Evolutionary conservation across 1,284 basidiomycete genomes (phyloP).

Genomic region (Moniliella sp.): DNA sequence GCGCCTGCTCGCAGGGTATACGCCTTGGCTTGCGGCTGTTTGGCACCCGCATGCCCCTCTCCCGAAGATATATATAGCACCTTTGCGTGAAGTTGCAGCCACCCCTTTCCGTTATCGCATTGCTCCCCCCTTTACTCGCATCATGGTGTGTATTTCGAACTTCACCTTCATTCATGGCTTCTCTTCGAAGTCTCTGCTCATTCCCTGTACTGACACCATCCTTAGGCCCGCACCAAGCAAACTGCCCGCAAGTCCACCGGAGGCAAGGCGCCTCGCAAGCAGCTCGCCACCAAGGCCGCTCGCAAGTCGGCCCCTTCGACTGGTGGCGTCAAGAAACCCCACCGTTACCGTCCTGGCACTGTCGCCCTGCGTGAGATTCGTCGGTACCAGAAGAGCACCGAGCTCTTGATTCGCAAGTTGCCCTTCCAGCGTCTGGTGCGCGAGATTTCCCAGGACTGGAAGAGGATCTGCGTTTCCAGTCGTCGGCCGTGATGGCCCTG

Average conservation of each 20-base stretch:
- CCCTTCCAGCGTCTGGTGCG: slow-evolving; percentile 44
- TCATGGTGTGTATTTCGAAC: no score
- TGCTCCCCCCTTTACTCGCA: no score
- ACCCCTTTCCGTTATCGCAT: no score
- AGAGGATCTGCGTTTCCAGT: slow-evolving; percentile 46
- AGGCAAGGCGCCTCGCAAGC: slow-evolving; percentile 44
- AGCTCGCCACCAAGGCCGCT: slow-evolving; percentile 34
- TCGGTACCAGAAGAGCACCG: slow-evolving; percentile 34
- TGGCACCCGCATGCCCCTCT: no score
- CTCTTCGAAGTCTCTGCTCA: no score
- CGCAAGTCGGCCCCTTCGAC: slow-evolving; percentile 32
- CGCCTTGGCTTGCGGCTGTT: no score
- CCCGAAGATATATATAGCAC: no score
- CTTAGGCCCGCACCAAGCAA: slow-evolving; percentile 43
- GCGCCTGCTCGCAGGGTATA: no score
- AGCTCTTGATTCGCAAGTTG: slow-evolving; percentile 33
- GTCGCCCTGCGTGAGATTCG: slow-evolving; percentile 34
- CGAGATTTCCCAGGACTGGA: slow-evolving; percentile 79
- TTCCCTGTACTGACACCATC: no score
- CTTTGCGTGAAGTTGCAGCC: no score
- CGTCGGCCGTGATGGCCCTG: slow-evolving; percentile 41
- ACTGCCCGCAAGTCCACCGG: slow-evolving; percentile 66
- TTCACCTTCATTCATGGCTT: no score
- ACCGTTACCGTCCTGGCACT: slow-evolving; percentile 33
- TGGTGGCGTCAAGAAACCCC: slow-evolving; percentile 34